A percentile compares a stretch with the other conserved stretches of the same genome.
These are phyloP conservation scores for Aspergillus ustus DNA, from an alignment of 2,329 filamentous ascomycete species.

Conservation along the genomic window DNA sequence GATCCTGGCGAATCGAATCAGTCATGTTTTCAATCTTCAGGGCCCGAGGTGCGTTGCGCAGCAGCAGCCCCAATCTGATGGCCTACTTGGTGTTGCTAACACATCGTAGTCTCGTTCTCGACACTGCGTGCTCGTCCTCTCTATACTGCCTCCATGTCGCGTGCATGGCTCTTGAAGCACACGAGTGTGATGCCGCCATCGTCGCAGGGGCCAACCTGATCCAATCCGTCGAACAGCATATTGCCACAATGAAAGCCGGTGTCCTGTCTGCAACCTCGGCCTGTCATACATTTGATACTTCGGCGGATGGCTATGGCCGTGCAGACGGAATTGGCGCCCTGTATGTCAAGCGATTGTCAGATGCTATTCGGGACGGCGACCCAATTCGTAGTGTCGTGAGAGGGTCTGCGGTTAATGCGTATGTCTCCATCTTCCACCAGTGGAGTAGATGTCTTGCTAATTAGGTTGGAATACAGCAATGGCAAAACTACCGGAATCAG, in stretches of 20 bases:
- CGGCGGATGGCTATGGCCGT: slow-evolving; percentile 17
- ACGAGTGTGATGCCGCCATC: slow-evolving; percentile 29
- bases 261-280: slow-evolving; percentile 39
- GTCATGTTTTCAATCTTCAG: slow-evolving; percentile 42
- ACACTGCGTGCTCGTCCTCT: slow-evolving; percentile 47
- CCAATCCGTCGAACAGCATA: slow-evolving; percentile 21
- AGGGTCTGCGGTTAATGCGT: slow-evolving; percentile 2
- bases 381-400: slow-evolving; percentile 12
- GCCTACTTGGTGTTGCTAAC: background rate
- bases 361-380: slow-evolving; percentile 11
- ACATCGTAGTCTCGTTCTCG: slow-evolving; percentile 17
- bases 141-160: slow-evolving; percentile 46
- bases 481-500: slow-evolving; percentile 10
- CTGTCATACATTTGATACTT: slow-evolving; percentile 14
- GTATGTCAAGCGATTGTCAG: slow-evolving; percentile 10
- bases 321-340: slow-evolving; percentile 15
- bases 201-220: slow-evolving; percentile 31
- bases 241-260: slow-evolving; percentile 34
- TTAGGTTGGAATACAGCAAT: background rate
- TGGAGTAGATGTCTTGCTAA: background rate
- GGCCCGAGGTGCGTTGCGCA: slow-evolving; percentile 30
- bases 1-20: slow-evolving; percentile 31
- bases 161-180: slow-evolving; percentile 26
- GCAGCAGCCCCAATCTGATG: background rate
- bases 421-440: slow-evolving; percentile 5